phyloP scores from a whole-genome alignment of 2,329 filamentous ascomycete genomes.

The Claviceps cyperi region DNA sequence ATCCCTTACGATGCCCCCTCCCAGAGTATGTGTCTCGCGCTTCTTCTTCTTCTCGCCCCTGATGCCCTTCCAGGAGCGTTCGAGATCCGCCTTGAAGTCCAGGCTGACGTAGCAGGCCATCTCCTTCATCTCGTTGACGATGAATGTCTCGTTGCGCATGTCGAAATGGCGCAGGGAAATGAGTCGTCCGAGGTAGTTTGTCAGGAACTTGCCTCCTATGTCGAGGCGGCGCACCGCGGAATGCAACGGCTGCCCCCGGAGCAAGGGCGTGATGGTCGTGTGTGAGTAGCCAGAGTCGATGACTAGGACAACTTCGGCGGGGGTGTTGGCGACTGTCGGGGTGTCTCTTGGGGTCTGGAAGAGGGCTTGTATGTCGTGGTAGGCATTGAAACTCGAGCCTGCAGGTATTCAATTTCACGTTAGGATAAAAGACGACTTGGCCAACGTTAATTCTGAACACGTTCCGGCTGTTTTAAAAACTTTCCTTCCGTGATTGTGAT shows the following conservation, averaged over 20 bases:
- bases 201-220: conserved; percentile 82
- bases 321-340: conserved; percentile 27
- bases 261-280: conserved; percentile 76
- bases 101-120: conserved; percentile 68
- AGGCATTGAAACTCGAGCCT: conserved; percentile 68
- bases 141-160: conserved; percentile 83
- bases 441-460: too few relatives aligned
- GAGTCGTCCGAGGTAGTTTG: conserved; percentile 81
- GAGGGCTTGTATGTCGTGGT: conserved; percentile 59
- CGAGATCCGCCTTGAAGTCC: conserved; percentile 65
- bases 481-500: too few relatives aligned
- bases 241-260: conserved; percentile 68
- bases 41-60: conserved; percentile 40
- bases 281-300: conserved; percentile 89
- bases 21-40: conserved; percentile 32
- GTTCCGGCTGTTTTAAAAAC: too few relatives aligned
- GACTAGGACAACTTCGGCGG: conserved; percentile 71
- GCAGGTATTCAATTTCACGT: background rate
- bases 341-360: conserved; percentile 45
- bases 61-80: conserved; percentile 70
- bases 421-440: too few relatives aligned
- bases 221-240: conserved; percentile 72
- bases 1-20: conserved; percentile 61
- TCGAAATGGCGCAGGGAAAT: conserved; percentile 88
- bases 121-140: conserved; percentile 95